Percentiles rank a stretch among this genome's conserved stretches.
phyloP scores from a whole-genome alignment of 805 yeast species.

The Priceomyces fermenticarens region DNA sequence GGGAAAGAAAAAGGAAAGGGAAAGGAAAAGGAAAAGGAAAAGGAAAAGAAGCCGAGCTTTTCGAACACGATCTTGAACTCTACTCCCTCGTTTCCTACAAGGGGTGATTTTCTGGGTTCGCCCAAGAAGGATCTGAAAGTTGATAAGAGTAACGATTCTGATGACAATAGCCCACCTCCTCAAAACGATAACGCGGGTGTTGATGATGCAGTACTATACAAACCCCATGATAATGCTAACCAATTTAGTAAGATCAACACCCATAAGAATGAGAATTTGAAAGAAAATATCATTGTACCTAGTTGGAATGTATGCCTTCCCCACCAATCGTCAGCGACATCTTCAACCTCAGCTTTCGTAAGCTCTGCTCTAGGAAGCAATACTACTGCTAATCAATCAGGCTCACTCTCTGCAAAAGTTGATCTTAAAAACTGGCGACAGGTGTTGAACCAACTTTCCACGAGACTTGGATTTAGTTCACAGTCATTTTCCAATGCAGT shows the following conservation, averaged over 20 bases:
- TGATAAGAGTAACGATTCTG: slow-evolving; percentile 8
- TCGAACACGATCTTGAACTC: slow-evolving; percentile 33
- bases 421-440: slow-evolving; percentile 36
- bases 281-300: slow-evolving; percentile 40
- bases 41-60: slow-evolving; percentile 8
- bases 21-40: slow-evolving; percentile 10
- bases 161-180: slow-evolving; percentile 8
- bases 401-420: slow-evolving; percentile 16
- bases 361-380: slow-evolving; percentile 21
- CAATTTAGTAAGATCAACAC: slow-evolving; percentile 42
- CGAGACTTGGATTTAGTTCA: slow-evolving; percentile 33
- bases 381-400: slow-evolving; percentile 20
- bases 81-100: slow-evolving; percentile 24
- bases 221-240: slow-evolving; percentile 38
- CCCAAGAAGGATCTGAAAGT: slow-evolving; percentile 6
- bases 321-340: slow-evolving; percentile 15
- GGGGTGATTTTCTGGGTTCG: slow-evolving; percentile 8
- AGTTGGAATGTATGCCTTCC: slow-evolving; percentile 40
- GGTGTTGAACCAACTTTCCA: slow-evolving; percentile 31
- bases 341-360: slow-evolving; percentile 14
- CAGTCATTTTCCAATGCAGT: slow-evolving; percentile 26
- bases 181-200: slow-evolving; percentile 5
- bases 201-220: slow-evolving; percentile 45
- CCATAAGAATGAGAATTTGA: slow-evolving; percentile 41
- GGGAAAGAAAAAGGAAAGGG: slow-evolving; percentile 2